phyloP scores from a whole-genome alignment of 495 filamentous ascomycete species.

The Articulospora tetracladia region DNA sequence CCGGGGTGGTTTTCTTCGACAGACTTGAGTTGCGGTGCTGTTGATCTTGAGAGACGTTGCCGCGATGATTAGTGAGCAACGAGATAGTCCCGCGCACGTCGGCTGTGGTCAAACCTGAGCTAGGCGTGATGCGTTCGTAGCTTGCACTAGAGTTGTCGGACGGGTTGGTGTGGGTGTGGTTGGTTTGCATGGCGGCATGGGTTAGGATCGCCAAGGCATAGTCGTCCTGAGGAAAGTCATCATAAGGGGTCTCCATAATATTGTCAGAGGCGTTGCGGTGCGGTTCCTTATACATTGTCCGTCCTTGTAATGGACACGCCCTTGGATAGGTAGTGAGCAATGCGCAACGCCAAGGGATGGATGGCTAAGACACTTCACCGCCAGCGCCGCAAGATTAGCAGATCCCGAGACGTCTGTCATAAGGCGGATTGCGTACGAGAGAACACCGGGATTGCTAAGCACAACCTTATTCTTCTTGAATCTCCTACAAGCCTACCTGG shows the following conservation, averaged over 20 bases:
- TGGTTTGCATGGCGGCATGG: constrained; percentile 18
- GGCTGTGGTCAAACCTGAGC: background rate
- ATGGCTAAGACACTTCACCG: background rate
- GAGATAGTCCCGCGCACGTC: background rate
- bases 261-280: background rate
- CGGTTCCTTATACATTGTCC: constrained; percentile 5
- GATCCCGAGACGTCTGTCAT: too few species aligned
- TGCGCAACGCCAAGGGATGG: background rate
- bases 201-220: constrained; percentile 23
- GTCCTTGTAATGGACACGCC: background rate
- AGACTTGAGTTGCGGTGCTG: background rate
- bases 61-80: constrained; percentile 18
- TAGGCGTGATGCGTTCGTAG: constrained; percentile 2
- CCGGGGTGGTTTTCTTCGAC: background rate
- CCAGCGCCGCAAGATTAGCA: background rate
- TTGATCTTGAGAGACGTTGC: background rate
- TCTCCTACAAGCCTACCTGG: background rate
- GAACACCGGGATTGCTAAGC: background rate
- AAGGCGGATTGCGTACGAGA: too few species aligned
- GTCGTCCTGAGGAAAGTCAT: constrained; percentile 16
- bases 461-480: background rate
- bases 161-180: constrained; percentile 1
- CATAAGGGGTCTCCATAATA: constrained; percentile 16
- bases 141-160: constrained; percentile 2
- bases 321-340: background rate